A percentile compares a stretch with the other conserved stretches of the same genome.
Evolutionary conservation across 306 rosid genomes (phyloP).

Genomic region (Hylodesmum podocarpum): DNA sequence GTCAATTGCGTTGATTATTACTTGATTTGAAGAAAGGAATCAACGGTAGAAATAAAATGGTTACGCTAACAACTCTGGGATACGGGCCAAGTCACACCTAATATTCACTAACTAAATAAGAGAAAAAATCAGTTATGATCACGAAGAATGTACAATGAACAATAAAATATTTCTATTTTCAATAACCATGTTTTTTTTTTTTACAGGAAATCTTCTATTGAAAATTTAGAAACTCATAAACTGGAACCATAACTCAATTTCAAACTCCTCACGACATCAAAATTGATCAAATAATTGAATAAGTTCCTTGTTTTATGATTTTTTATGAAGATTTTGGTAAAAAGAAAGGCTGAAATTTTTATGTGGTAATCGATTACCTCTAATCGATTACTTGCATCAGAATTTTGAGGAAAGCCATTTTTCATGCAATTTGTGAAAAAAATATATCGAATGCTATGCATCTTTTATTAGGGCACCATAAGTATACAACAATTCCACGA

Average conservation of each 20-base stretch:
- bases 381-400: too few relatives aligned
- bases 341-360: not conserved
- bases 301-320: conserved; percentile 1
- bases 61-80: too few relatives aligned
- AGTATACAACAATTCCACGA: too few relatives aligned
- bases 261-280: not conserved
- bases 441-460: too few relatives aligned
- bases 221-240: not conserved
- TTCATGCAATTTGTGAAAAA: too few relatives aligned
- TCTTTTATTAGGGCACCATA: too few relatives aligned
- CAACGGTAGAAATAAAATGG: too few relatives aligned
- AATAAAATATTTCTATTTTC: conserved; percentile 6
- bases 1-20: too few relatives aligned
- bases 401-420: too few relatives aligned
- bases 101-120: not conserved
- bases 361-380: too few relatives aligned
- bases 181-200: not conserved
- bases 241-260: not conserved
- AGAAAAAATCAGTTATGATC: not conserved
- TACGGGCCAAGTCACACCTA: conserved; percentile 19
- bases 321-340: not conserved
- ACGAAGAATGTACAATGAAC: not conserved
- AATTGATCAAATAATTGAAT: not conserved
- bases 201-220: too few relatives aligned
- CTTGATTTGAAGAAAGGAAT: too few relatives aligned